Conservation (phyloP, 192 early-diverging fungal species). For the Backusella australiensis region DNA sequence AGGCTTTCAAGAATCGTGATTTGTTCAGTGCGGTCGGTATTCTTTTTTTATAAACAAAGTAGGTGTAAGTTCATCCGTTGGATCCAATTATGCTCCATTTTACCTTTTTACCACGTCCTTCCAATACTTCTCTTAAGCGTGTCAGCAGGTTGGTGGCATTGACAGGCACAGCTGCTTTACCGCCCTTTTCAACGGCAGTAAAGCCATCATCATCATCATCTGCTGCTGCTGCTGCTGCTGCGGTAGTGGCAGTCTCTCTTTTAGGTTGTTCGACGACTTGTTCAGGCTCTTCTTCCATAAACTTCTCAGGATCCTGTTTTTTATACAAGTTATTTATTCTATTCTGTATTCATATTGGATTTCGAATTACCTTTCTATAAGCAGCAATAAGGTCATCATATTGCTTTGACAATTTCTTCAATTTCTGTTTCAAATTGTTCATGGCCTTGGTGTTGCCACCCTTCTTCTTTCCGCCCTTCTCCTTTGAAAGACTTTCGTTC, state of each 20-base stretch:
- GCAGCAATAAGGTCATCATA: slow-evolving; percentile 70
- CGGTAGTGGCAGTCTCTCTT: slow-evolving; percentile 16
- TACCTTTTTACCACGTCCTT: slow-evolving; percentile 90
- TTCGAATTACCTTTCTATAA: slow-evolving; percentile 48
- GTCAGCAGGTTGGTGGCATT: slow-evolving; percentile 79
- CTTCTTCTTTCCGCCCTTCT: slow-evolving; percentile 77
- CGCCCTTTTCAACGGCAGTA: slow-evolving; percentile 64
- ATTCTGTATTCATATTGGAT: not conserved
- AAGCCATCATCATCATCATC: slow-evolving; percentile 62
- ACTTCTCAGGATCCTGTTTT: slow-evolving; percentile 34
- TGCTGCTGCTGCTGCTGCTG: not conserved
- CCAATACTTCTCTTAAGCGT: slow-evolving; percentile 72
- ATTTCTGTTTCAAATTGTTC: slow-evolving; percentile 89
- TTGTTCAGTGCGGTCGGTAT: slow-evolving; percentile 80
- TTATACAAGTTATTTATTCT: not conserved
- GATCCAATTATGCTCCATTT: not conserved
- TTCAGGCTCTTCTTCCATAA: slow-evolving; percentile 40
- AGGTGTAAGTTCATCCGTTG: not conserved
- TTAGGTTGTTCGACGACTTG: slow-evolving; percentile 48
- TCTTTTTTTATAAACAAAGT: slow-evolving; percentile 39
- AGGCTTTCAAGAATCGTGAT: slow-evolving; percentile 66
- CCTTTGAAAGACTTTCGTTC: slow-evolving; percentile 51
- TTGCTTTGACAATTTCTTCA: slow-evolving; percentile 84
- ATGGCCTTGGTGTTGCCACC: slow-evolving; percentile 75
- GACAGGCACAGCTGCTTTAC: slow-evolving; percentile 56